Base-by-base conservation (phyloP, 352 stramenopile species). In the Globisporangium barbulae region DNA sequence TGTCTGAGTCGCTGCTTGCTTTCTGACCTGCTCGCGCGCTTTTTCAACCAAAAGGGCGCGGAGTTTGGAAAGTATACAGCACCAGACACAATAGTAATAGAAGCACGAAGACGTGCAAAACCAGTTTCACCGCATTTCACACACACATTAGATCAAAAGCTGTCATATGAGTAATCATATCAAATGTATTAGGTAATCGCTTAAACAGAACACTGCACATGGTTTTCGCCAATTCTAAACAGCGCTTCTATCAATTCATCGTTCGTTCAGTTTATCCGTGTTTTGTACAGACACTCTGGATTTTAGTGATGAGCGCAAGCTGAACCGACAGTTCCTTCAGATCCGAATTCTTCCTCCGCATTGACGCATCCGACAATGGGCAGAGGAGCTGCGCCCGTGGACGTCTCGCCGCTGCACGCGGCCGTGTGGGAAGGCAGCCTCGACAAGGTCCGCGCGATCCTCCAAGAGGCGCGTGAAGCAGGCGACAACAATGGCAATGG, bases 381-480 rank as follows among this genome's bases (percentile, higher is more conserved):
- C 42, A 52, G n/a, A 30, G 21, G 19, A 25, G 19, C 45, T 15
- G 5, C 45, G n/a, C 45, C n/a, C 19, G 19, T 30, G 52, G 52
- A 61, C 31, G 56, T 50, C 35, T 73, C 75, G 21, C 71, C 70
- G 56, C 77, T 90, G 47, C 83, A 92, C 55, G 78, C 79, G n/a
- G 82, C 82, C 6, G 66, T 91, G 13, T 92, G 84, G 85, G 81
- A 89, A 39, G 85, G 85, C 44, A 75, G 89, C 60, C 48, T 79
- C 19, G 65, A 67, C 25, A 64, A 63, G 25, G 62, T 86, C 15
- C 64, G 69, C 5, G 31, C 42, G 21, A 30, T 92, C 0, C 68
- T 94, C 1, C 50, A 76, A 37, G 50, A 61, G 1, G 48, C 63
- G 0, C 71, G 63, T 30, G 17, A 48, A 21, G 61, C 35, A 15